Evolutionary conservation across 176 grass and related monocot genomes (phyloP), one percentile per base, ranked within the genome.

Genomic region (Musa acuminata): DNA sequence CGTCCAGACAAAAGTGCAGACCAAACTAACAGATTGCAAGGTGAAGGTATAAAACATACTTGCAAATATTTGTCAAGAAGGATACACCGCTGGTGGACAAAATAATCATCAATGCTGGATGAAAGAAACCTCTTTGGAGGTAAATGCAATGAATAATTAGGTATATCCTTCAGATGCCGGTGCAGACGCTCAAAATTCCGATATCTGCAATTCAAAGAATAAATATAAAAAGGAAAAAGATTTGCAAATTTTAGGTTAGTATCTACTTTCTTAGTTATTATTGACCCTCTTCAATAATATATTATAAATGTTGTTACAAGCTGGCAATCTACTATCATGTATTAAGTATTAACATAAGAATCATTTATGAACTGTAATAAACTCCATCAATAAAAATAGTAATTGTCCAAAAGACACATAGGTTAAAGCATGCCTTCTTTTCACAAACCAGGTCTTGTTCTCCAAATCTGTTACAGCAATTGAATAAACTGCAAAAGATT

Each of bases 401-500:
- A 43, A 43, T 43, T 43, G 35, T 43, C 35, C 35, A 43, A 43
- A 43, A 43, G 4, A 5, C 4, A 35, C 19, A 23, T 43, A 23
- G 74, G 72, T 82, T 62, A 87, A 81, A 80, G 8, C 88, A 84
- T 99, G 74, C 95, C 95, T 94, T 99, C 95, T 85, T 94, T 99
- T 99, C 69, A 99, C 95, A 94, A 91, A 99, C 90, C 90, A 94
- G 69, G 86, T 85, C 84, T 87, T 91, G 88, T 81, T 91, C 83
- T 89, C 90, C 51, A 82, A 80, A 84, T 89, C 95, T 73, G 90
- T 82, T 26, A 91, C 90, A 53, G 90, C 95, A 85, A 99, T 91
- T 71, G 90, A 99, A 90, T 99, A 99, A 87, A 99, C 90, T 73
- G 95, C 95, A 82, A 99, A 94, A 82, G 90, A 93, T 87, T 94